Base-by-base conservation (phyloP, 495 filamentous ascomycete species). In the Aspergillus sclerotiicarbonarius region DNA sequence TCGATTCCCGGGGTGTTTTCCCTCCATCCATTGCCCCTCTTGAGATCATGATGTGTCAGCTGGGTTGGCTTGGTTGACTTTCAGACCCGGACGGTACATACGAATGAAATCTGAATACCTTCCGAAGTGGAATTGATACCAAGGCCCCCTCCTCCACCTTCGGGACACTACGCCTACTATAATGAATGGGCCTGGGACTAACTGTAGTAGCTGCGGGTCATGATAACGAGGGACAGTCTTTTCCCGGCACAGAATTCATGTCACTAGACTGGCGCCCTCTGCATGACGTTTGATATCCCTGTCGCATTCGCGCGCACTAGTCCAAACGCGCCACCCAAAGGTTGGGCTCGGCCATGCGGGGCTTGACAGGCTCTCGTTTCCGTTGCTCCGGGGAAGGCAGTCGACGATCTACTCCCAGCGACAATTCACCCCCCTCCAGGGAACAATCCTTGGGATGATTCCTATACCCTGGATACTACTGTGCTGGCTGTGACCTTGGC, bases 361-460 rank as follows among this genome's bases (percentile, higher is more conserved):
- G 71, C 60, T 55, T 62, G 63, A 58, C 63, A 57, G 57, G 35
- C 56, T 62, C 44, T 48, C 58, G 52, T 67, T 74, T 77, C 75
- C 75, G 73, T 77, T 77, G 66, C 71, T 68, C 75, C 75, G 75
- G 74, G 64, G 63, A 70, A 73, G 62, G 57, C 58, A 60, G 46
- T 45, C 50, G 56, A 59, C 35, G 44, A 62, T 69, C 58, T 54
- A 43, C 43, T 32, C 18, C 39, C 56, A 25, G 46, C 8, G 16
- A 49, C 9, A 30, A 19, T 25, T 31, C 13, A 51, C 29, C 21
- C 12, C 48, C 25, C 8, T 33, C 48, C 48, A 25, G 25, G 2
- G 25, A 25, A 25, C 25, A 25, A 25, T 25, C 25, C 25, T 25
- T 25, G 25, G 25, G n/a, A 12, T 41, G 3, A 41, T n/a, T n/a